Conservation (phyloP, 257 asterid genomes). For the Striga asiatica region DNA sequence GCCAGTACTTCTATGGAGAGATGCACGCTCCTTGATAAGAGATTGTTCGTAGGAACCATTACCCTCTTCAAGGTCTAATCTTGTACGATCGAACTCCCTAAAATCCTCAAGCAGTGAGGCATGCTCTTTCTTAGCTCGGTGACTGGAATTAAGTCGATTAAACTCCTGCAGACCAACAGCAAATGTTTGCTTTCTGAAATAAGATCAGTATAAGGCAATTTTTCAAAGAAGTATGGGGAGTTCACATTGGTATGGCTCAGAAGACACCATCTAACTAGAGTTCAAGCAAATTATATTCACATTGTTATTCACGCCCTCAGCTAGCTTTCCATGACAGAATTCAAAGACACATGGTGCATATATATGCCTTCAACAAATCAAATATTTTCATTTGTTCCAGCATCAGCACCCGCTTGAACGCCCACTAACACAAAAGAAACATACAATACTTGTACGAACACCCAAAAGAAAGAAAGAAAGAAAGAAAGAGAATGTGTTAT, state of each 20-base stretch:
- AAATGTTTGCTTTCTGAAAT: constrained; percentile 9
- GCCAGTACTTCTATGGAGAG: constrained; percentile 63
- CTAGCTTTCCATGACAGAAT: constrained; percentile 9
- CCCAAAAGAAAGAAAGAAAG: neutral
- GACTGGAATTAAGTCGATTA: constrained; percentile 75
- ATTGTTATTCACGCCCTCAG: constrained; percentile 9
- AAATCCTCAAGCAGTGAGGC: constrained; percentile 93
- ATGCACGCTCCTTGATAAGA: constrained; percentile 76
- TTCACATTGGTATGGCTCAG: constrained; percentile 1
- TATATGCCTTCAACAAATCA: neutral
- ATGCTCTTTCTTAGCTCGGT: constrained; percentile 91
- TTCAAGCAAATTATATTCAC: neutral
- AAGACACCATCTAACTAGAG: neutral
- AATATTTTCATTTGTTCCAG: neutral
- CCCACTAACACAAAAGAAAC: neutral
- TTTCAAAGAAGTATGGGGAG: neutral
- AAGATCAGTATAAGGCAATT: neutral
- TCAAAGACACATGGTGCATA: neutral
- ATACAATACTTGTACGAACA: neutral
- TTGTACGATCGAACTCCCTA: constrained; percentile 88
- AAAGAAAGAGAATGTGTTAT: neutral
- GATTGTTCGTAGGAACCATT: constrained; percentile 79
- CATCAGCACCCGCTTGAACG: constrained; percentile 2
- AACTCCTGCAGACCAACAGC: constrained; percentile 48
- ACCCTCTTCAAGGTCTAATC: constrained; percentile 93